Evolutionary conservation across 202 grass and related monocot species (phyloP).

Genomic region (Zoysia matrella): DNA sequence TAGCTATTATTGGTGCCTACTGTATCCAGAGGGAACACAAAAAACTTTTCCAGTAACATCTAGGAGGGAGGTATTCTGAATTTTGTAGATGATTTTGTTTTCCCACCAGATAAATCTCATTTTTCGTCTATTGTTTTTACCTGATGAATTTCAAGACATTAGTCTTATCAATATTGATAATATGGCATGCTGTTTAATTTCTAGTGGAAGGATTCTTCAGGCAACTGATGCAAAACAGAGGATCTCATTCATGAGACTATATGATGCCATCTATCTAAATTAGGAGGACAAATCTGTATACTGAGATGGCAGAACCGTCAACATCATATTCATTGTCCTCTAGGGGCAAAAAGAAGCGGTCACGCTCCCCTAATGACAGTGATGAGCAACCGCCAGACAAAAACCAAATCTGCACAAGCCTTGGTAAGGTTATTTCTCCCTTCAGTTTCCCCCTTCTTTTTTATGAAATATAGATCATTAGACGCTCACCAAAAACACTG

Average conservation of each 20-base stretch:
- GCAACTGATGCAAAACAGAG: slow-evolving; percentile 8
- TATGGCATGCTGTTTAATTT: slow-evolving; percentile 9
- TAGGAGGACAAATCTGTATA: not conserved
- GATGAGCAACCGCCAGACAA: slow-evolving; percentile 3
- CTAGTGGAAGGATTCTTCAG: slow-evolving; percentile 15
- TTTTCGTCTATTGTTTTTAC: not conserved
- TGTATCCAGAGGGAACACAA: too few species aligned
- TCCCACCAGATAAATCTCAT: not conserved
- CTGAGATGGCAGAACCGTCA: slow-evolving; percentile 40
- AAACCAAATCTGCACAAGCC: slow-evolving; percentile 38
- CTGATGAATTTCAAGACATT: not conserved
- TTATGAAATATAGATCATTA: not conserved
- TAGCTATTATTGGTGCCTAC: not conserved
- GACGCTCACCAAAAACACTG: not conserved
- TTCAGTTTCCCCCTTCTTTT: not conserved
- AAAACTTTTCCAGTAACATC: not conserved
- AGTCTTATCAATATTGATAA: not conserved
- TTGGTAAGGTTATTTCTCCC: slow-evolving; percentile 35
- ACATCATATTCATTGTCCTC: slow-evolving; percentile 33
- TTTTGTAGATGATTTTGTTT: not conserved
- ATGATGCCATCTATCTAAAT: slow-evolving; percentile 22
- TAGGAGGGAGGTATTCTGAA: not conserved
- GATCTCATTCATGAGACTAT: not conserved
- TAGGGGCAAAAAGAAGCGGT: slow-evolving; percentile 35
- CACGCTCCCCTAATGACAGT: slow-evolving; percentile 21